Evolutionary conservation across 1,284 basidiomycete species (phyloP).

Genomic region (Naganishia sp.): DNA sequence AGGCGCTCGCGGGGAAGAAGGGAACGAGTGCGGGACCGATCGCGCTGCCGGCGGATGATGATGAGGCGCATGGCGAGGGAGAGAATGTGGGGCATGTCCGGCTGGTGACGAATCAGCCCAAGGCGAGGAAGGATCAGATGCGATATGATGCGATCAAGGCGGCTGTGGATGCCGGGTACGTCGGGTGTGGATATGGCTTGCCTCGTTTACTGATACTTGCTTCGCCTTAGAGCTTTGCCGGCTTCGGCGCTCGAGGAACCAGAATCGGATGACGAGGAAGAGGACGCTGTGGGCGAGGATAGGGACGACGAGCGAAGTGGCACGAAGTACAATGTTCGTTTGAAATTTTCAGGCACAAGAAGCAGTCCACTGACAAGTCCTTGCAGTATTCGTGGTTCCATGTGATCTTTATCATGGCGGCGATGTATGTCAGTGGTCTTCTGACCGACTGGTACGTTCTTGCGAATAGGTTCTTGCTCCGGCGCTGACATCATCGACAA

Average conservation of each 20-base stretch:
- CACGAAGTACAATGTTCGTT: conserved; percentile 92
- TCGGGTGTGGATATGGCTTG: not conserved
- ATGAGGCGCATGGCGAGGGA: conserved; percentile 50
- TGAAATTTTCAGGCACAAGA: not conserved
- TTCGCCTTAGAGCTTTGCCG: conserved; percentile 71
- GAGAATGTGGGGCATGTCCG: conserved; percentile 63
- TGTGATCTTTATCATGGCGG: conserved; percentile 90
- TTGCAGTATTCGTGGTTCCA: conserved; percentile 92
- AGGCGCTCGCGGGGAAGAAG: conserved; percentile 74
- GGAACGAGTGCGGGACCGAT: conserved; percentile 62
- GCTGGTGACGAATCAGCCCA: conserved; percentile 80
- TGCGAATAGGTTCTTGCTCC: conserved; percentile 11
- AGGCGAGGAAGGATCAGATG: conserved; percentile 74
- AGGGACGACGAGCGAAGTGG: conserved; percentile 91
- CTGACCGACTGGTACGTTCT: conserved; percentile 88
- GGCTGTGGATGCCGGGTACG: conserved; percentile 89
- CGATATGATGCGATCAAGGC: conserved; percentile 92
- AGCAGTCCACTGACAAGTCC: not conserved
- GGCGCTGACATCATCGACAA: conserved; percentile 7
- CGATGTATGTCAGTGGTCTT: conserved; percentile 99
- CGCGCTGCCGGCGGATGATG: conserved; percentile 61
- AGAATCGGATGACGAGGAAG: conserved; percentile 72
- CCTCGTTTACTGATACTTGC: not conserved
- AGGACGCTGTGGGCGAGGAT: conserved; percentile 66
- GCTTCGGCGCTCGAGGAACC: conserved; percentile 84